A percentile compares a stretch with the other conserved stretches of the same genome.
Evolutionary conservation across 208 protist species (phyloP).

Genomic region (Leishmania guyanensis): DNA sequence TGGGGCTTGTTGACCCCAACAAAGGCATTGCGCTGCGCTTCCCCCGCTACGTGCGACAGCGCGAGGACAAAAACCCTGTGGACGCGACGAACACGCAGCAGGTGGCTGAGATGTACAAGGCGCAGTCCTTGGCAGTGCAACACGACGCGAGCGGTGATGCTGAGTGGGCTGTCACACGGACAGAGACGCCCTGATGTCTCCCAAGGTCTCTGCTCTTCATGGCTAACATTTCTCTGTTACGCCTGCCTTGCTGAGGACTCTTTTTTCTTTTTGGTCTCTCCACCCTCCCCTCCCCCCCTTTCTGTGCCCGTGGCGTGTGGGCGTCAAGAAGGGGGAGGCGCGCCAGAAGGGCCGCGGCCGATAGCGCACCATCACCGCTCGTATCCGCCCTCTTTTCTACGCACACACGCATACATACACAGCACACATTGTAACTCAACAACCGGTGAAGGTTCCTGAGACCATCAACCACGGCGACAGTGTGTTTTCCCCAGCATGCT

Average conservation of each 20-base stretch:
- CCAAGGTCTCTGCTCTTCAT: no score
- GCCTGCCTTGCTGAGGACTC: no score
- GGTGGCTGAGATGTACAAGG: conserved; percentile 92
- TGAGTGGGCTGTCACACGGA: conserved; percentile 13
- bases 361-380: background rate
- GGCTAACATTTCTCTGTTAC: background rate
- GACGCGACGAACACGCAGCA: conserved; percentile 94
- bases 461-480: background rate
- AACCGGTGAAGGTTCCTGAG: background rate
- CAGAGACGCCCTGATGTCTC: background rate
- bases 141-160: conserved; percentile 33
- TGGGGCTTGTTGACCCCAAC: conserved; percentile 81
- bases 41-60: conserved; percentile 97
- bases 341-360: background rate
- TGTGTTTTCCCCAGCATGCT: background rate
- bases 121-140: conserved; percentile 71
- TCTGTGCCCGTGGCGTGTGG: background rate
- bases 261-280: background rate
- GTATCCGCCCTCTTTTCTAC: background rate
- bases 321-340: background rate
- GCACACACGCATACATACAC: background rate
- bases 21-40: conserved; percentile 99
- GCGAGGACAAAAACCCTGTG: conserved; percentile 97
- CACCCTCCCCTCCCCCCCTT: background rate
- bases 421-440: no score